phyloP scores from a whole-genome alignment of 2,329 filamentous ascomycete species.

The Hypoxylon rubiginosum region DNA sequence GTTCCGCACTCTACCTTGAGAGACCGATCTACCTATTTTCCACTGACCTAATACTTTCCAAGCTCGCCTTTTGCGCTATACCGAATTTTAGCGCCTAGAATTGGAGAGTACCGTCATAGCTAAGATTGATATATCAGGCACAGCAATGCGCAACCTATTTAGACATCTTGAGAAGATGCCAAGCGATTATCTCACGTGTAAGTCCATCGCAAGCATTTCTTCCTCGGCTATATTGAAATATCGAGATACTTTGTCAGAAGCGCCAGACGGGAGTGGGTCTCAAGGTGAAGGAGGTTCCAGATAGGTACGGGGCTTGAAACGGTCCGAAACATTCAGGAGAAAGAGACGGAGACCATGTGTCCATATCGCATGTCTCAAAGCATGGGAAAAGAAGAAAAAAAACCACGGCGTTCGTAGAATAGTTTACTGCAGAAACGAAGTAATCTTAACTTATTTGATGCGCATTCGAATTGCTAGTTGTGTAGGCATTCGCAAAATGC shows the following conservation, averaged over 20 bases:
- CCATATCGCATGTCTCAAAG: constrained; percentile 39
- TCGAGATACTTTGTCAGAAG: neutral
- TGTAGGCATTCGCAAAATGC: constrained; percentile 24
- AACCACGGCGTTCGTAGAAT: constrained; percentile 28
- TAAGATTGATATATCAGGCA: neutral
- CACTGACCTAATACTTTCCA: constrained; percentile 3
- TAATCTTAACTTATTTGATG: constrained; percentile 26
- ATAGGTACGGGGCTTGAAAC: constrained; percentile 40
- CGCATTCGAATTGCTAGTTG: constrained; percentile 16
- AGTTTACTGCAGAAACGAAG: constrained; percentile 28
- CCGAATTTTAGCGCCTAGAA: constrained; percentile 6
- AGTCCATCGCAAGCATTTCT: neutral
- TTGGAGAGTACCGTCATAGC: neutral
- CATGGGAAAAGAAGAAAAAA: constrained; percentile 6
- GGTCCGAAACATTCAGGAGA: constrained; percentile 45
- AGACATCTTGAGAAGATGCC: neutral
- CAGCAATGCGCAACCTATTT: neutral
- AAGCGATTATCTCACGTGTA: neutral
- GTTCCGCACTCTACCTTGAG: constrained; percentile 7
- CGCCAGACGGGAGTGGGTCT: constrained; percentile 23
- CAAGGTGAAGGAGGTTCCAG: constrained; percentile 23
- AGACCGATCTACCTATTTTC: neutral
- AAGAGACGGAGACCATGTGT: constrained; percentile 37
- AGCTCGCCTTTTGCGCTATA: constrained; percentile 1
- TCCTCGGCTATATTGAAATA: neutral